These are phyloP conservation scores for Boletus bicolor DNA, from an alignment of 768 basidiomycete species.

Conservation along the genomic window DNA sequence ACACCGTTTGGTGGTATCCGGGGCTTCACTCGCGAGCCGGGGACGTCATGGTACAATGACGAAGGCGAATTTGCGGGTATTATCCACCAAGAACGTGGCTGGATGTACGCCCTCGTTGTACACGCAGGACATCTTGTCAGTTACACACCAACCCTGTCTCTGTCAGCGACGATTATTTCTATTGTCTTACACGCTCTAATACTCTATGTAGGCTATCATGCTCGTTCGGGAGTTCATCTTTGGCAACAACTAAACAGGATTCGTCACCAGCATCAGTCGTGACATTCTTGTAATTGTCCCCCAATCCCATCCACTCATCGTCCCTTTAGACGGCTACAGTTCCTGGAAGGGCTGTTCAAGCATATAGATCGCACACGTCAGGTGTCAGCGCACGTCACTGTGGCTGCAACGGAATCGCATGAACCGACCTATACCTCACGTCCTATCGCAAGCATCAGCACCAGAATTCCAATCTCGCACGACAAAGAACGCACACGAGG, in stretches of 20 bases:
- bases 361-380: constrained; percentile 37
- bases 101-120: constrained; percentile 40
- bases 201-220: constrained; percentile 46
- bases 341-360: constrained; percentile 6
- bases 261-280: constrained; percentile 36
- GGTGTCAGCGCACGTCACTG: constrained; percentile 55
- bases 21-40: constrained; percentile 67
- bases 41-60: constrained; percentile 66
- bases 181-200: not conserved
- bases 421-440: constrained; percentile 46
- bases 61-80: constrained; percentile 59
- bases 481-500: constrained; percentile 33
- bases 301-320: too few relatives aligned
- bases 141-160: constrained; percentile 35
- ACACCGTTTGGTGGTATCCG: constrained; percentile 76
- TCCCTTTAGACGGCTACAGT: too few relatives aligned
- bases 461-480: too few relatives aligned
- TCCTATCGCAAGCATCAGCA: constrained; percentile 28
- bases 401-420: constrained; percentile 50
- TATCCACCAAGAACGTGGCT: constrained; percentile 70
- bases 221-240: constrained; percentile 67
- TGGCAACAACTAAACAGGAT: constrained; percentile 57
- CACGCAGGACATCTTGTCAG: constrained; percentile 42
- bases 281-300: constrained; percentile 2
- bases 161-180: constrained; percentile 38